phyloP scores from a whole-genome alignment of 371 early-diverging fungal species.

The Cokeromyces recurvatus region DNA sequence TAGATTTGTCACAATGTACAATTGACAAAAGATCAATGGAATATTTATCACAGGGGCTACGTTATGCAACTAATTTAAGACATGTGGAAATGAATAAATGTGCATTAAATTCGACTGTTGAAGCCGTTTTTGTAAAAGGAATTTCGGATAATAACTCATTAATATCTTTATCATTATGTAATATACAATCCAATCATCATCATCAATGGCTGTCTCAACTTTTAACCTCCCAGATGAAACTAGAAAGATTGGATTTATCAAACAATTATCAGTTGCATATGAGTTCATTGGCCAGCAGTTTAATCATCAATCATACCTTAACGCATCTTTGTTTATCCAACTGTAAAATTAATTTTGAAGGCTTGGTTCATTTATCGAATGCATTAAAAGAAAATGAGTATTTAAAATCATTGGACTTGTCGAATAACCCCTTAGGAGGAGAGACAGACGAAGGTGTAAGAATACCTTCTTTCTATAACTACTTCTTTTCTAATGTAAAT shows the following conservation, averaged over 20 bases:
- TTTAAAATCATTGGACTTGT: constrained; percentile 46
- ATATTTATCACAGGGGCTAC: constrained; percentile 55
- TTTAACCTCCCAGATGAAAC: no score
- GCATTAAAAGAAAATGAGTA: constrained; percentile 42
- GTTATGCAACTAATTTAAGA: constrained; percentile 21
- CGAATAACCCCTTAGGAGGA: constrained; percentile 35
- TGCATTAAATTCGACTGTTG: constrained; percentile 37
- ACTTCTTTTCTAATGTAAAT: constrained; percentile 6
- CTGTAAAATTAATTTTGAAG: constrained; percentile 50
- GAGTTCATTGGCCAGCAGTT: constrained; percentile 45
- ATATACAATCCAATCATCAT: no score
- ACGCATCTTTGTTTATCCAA: constrained; percentile 41
- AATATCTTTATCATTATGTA: constrained; percentile 46
- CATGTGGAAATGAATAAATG: constrained; percentile 49
- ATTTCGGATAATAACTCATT: constrained; percentile 47
- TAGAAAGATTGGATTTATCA: constrained; percentile 37
- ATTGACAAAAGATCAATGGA: constrained; percentile 52
- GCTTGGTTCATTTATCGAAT: constrained; percentile 47
- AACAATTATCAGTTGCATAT: constrained; percentile 54
- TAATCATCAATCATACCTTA: constrained; percentile 46
- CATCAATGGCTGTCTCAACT: no score
- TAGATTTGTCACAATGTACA: constrained; percentile 30
- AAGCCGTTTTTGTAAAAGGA: constrained; percentile 40
- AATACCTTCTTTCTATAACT: no score
- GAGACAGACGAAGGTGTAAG: constrained; percentile 47